Evolutionary conservation across 331 rosid species (phyloP), one percentile per base, ranked within the genome.

Genomic region (Quercus phellos): DNA sequence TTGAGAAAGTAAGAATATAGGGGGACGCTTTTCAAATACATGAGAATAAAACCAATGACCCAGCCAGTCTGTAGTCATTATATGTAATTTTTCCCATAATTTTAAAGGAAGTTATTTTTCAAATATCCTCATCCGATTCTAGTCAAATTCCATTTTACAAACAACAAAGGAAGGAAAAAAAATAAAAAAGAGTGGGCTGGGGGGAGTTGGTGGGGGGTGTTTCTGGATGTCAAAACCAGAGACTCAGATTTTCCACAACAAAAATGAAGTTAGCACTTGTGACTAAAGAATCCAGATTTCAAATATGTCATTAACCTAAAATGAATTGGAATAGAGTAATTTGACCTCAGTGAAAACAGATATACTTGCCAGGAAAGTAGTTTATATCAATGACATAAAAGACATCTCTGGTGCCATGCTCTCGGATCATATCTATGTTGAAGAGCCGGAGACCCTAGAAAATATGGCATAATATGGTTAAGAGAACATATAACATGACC

Each of bases 331-430:
- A 56, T 79, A 46, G 35, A 43, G 60, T 22, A 19, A 12, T 55
- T 72, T 24, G 8, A 63, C 76, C 51, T 76, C 78, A 68, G 72
- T 58, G 43, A 24, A 79, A 32, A 68, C 29, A 73, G 27, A 22
- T 58, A 60, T 74, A 84, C 90, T 81, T 90, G 69, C 97, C 97
- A 72, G 97, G 97, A 82, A 95, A 93, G 91, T 95, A 95, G 84
- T 93, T 95, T 88, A 95, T 95, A 76, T 95, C 98, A n/a, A 95
- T 90, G 80, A 95, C 98, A 80, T 91, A 93, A 79, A 77, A 95
- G 34, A 77, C 90, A 82, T 95, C 96, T 81, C 78, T 83, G 58
- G 96, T 90, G 58, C 98, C 98, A 21, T 86, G 84, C 82, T 92
- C 87, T 55, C 97, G 90, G 53, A 95, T 95, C 86, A 95, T 92